These are phyloP conservation scores for Pyronema domesticum DNA, from an alignment of 495 filamentous ascomycete species.

Conservation along the genomic window DNA sequence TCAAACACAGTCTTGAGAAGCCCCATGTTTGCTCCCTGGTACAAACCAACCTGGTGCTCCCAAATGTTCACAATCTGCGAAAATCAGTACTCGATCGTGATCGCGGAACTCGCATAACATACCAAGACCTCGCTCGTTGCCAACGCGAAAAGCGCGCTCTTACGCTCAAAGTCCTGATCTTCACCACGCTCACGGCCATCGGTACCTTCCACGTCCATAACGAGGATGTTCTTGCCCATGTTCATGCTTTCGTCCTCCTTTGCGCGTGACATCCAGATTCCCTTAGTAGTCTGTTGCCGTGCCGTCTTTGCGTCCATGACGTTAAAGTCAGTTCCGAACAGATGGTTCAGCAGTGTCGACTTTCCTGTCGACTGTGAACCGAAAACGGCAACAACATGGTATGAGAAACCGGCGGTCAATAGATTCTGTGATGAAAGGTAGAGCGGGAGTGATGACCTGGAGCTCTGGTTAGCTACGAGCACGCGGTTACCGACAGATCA, in stretches of 20 bases:
- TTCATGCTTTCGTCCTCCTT: slow-evolving; percentile 37
- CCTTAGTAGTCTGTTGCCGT: slow-evolving; percentile 90
- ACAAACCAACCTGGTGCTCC: slow-evolving; percentile 96
- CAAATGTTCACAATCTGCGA: slow-evolving; percentile 79
- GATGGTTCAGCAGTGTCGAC: slow-evolving; percentile 85
- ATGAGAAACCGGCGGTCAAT: slow-evolving; percentile 83
- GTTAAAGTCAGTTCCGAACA: slow-evolving; percentile 89
- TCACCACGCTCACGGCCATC: slow-evolving; percentile 92
- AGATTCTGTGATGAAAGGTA: slow-evolving; percentile 68
- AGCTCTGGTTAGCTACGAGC: slow-evolving; percentile 8
- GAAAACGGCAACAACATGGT: slow-evolving; percentile 96
- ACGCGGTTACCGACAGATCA: neutral
- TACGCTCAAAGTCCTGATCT: slow-evolving; percentile 97
- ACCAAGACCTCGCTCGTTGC: slow-evolving; percentile 87
- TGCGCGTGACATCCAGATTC: slow-evolving; percentile 98
- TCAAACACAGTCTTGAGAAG: slow-evolving; percentile 96
- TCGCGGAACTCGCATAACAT: neutral
- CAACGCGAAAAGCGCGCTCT: slow-evolving; percentile 88
- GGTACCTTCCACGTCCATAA: slow-evolving; percentile 98
- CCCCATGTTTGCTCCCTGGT: slow-evolving; percentile 98
- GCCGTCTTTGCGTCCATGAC: slow-evolving; percentile 79
- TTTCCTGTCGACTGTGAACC: slow-evolving; percentile 97
- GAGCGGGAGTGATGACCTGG: slow-evolving; percentile 55
- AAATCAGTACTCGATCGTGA: neutral
- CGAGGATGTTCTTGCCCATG: slow-evolving; percentile 94